Percentiles rank a stretch among this genome's conserved stretches.
Conservation (phyloP, 176 grass and related monocot genomes). For the Olyra latifolia region DNA sequence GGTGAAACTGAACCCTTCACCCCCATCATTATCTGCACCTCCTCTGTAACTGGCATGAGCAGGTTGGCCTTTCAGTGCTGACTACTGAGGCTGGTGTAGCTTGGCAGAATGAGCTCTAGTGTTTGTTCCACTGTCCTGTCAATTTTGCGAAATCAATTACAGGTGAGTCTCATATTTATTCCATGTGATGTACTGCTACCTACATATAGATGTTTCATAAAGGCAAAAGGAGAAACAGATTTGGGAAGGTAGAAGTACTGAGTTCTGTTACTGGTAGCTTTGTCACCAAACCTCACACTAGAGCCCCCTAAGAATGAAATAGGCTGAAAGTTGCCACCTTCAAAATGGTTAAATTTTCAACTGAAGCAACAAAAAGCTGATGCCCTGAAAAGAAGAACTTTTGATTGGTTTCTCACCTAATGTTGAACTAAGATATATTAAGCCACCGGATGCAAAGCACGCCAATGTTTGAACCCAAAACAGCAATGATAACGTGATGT, state of each 20-base stretch:
- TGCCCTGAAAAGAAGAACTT: not conserved
- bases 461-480: too few relatives aligned
- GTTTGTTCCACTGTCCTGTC: not conserved
- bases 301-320: not conserved
- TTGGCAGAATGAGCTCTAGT: not conserved
- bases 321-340: not conserved
- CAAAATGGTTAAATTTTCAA: not conserved
- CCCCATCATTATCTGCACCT: not conserved
- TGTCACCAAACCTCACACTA: not conserved
- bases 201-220: not conserved
- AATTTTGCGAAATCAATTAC: not conserved
- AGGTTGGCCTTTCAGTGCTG: not conserved
- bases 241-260: not conserved
- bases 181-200: not conserved
- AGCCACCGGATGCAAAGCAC: not conserved
- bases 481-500: not conserved
- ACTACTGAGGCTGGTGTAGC: not conserved
- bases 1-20: not conserved
- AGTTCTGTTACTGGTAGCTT: not conserved
- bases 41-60: not conserved
- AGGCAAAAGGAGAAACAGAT: not conserved
- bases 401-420: not conserved
- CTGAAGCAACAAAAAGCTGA: slow-evolving; percentile 14
- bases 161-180: not conserved
- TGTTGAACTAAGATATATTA: not conserved